phyloP scores from a whole-genome alignment of 805 yeast genomes.

The Yarrowia divulgata region DNA sequence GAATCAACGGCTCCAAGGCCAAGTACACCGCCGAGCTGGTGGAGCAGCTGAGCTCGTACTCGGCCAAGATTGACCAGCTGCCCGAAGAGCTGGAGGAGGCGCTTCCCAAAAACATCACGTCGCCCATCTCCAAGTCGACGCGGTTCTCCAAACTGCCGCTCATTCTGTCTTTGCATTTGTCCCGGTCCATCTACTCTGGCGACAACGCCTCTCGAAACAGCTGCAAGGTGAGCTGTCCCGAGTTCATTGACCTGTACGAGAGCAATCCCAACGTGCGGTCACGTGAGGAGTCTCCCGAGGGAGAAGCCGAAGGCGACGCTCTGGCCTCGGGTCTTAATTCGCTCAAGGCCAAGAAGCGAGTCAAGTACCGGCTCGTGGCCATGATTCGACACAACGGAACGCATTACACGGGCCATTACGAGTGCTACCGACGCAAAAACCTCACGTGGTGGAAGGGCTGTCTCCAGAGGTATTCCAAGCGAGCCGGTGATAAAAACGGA shows the following conservation, averaged over 20 bases:
- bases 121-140: constrained; percentile 72
- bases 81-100: constrained; percentile 53
- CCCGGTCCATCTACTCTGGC: constrained; percentile 80
- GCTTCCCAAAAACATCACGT: constrained; percentile 57
- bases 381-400: constrained; percentile 87
- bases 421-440: constrained; percentile 76
- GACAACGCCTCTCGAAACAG: constrained; percentile 73
- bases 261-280: constrained; percentile 43
- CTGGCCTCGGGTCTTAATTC: constrained; percentile 7
- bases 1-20: constrained; percentile 51
- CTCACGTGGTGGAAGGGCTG: constrained; percentile 45
- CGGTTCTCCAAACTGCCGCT: constrained; percentile 71
- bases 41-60: constrained; percentile 53
- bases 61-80: constrained; percentile 58
- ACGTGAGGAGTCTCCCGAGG: constrained; percentile 42
- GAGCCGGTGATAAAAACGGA: neutral
- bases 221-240: constrained; percentile 73
- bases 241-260: constrained; percentile 55
- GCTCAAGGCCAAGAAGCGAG: constrained; percentile 41
- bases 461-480: constrained; percentile 26
- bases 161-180: constrained; percentile 78
- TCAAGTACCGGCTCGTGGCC: constrained; percentile 68
- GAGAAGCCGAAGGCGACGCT: constrained; percentile 50
- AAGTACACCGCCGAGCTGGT: constrained; percentile 47
- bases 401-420: constrained; percentile 89